A percentile compares a stretch with the other conserved stretches of the same genome.
These are phyloP conservation scores for Durusdinium trenchii DNA, from an alignment of 73 alveolate species.

Conservation along the genomic window DNA sequence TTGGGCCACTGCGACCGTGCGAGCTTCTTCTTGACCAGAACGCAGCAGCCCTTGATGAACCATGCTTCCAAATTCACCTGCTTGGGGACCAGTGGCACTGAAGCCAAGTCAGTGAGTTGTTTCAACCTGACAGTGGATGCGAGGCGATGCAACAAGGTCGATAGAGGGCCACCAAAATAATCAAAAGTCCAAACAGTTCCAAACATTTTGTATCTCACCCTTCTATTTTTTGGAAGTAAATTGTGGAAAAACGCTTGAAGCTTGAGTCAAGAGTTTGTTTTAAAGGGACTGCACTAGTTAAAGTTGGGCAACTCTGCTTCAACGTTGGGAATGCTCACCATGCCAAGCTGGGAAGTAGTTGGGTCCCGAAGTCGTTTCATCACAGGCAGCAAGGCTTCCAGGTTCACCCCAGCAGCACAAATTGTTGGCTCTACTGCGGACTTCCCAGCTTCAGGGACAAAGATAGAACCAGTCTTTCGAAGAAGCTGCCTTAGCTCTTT, in stretches of 20 bases:
- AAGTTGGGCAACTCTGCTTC: slow-evolving; percentile 7
- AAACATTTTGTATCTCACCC: no score
- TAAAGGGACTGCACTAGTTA: background rate
- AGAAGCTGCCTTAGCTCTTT: background rate
- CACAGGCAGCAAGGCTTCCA: background rate
- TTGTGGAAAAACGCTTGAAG: background rate
- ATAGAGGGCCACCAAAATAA: background rate
- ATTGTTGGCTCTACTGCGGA: background rate
- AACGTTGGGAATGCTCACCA: background rate
- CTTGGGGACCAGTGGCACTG: background rate
- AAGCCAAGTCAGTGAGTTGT: background rate
- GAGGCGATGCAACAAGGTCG: background rate
- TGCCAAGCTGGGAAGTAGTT: background rate
- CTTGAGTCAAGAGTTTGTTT: no score
- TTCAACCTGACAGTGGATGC: background rate
- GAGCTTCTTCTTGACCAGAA: slow-evolving; percentile 22
- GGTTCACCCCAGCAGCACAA: background rate
- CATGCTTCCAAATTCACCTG: slow-evolving; percentile 34
- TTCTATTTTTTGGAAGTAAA: no score
- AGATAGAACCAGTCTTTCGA: background rate
- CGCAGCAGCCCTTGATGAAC: background rate
- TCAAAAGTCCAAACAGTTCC: background rate
- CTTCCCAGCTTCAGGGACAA: background rate
- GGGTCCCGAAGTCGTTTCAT: background rate
- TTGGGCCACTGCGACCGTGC: slow-evolving; percentile 2